phyloP scores from a whole-genome alignment of 2,329 filamentous ascomycete genomes.

The Tricladium varicosporioides region DNA sequence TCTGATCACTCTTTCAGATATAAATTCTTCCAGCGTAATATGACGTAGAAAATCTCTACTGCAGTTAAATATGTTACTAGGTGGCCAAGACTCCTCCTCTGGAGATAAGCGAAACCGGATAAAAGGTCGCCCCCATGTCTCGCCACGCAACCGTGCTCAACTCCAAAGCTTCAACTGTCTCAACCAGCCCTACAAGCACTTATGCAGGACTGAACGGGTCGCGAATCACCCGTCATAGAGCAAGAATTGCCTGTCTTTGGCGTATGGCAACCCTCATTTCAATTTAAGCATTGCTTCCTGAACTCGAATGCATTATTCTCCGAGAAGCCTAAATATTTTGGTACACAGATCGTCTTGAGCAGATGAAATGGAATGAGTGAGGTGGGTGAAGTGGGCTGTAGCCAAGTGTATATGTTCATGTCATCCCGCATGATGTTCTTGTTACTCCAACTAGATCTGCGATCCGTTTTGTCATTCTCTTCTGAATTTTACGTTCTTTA shows the following conservation, averaged over 20 bases:
- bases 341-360: constrained; percentile 1
- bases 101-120: constrained; percentile 10
- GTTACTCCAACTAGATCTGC: neutral
- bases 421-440: neutral
- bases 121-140: constrained; percentile 1
- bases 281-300: neutral
- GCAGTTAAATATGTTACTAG: too few species aligned
- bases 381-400: neutral
- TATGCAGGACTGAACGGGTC: constrained; percentile 5
- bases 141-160: neutral
- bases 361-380: neutral
- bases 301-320: neutral
- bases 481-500: neutral
- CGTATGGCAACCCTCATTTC: neutral
- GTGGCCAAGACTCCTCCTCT: too few species aligned
- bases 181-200: constrained; percentile 1
- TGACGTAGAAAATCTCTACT: too few species aligned
- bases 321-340: neutral
- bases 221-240: neutral
- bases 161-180: constrained; percentile 9
- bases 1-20: too few species aligned
- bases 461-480: neutral
- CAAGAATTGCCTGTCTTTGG: neutral
- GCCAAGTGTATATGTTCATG: neutral
- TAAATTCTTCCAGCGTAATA: too few species aligned